phyloP scores from a whole-genome alignment of 495 filamentous ascomycete species.

The Penicillium mononematosum region DNA sequence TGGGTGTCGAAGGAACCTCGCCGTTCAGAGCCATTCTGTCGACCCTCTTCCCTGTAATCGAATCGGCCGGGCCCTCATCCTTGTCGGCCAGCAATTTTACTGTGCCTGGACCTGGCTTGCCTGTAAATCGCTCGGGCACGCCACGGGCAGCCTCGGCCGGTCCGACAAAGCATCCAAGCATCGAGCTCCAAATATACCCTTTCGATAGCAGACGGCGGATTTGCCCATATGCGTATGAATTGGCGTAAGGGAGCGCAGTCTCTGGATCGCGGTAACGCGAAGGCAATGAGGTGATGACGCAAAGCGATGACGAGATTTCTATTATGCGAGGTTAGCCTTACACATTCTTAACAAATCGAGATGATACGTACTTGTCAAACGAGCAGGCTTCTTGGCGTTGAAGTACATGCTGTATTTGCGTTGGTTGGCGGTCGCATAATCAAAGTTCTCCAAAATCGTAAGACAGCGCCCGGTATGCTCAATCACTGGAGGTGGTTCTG shows the following conservation, averaged over 20 bases:
- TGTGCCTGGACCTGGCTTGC: slow-evolving; percentile 15
- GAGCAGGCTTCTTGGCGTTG: slow-evolving; percentile 50
- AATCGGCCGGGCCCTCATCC: slow-evolving; percentile 1
- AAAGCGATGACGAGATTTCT: slow-evolving; percentile 57
- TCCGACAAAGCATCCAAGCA: slow-evolving; percentile 76
- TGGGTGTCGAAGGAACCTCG: slow-evolving; percentile 7
- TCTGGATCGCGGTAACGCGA: slow-evolving; percentile 74
- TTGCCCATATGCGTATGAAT: slow-evolving; percentile 70
- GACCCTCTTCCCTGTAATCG: slow-evolving; percentile 5
- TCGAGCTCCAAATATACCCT: slow-evolving; percentile 70
- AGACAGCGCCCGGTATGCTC: slow-evolving; percentile 53
- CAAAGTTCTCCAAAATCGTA: slow-evolving; percentile 56
- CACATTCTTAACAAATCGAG: slow-evolving; percentile 11
- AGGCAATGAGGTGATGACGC: slow-evolving; percentile 76
- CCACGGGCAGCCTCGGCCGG: slow-evolving; percentile 55
- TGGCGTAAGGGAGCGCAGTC: slow-evolving; percentile 74
- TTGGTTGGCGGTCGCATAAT: slow-evolving; percentile 50
- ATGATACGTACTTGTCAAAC: slow-evolving; percentile 44
- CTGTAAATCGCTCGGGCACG: slow-evolving; percentile 66
- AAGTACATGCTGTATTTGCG: slow-evolving; percentile 53
- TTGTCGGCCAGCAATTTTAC: background rate
- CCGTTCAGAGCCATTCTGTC: background rate
- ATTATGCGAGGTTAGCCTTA: slow-evolving; percentile 17
- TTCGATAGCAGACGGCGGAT: slow-evolving; percentile 56
- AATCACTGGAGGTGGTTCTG: slow-evolving; percentile 40